These are phyloP conservation scores for Spathaspora sp. DNA, from an alignment of 1,139 yeast species.

Conservation along the genomic window DNA sequence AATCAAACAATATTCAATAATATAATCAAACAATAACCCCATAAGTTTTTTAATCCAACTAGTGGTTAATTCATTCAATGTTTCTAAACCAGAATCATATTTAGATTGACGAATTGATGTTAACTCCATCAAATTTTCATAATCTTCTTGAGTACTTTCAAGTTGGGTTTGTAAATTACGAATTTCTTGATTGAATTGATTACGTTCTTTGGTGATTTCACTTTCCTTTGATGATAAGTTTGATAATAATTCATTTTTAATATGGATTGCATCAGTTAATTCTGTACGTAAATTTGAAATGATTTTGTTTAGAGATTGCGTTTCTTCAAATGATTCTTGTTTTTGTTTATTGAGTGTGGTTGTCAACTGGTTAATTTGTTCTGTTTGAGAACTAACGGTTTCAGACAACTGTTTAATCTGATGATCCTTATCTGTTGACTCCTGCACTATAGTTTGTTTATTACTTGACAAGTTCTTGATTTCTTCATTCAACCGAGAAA, in stretches of 20 bases:
- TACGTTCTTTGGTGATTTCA: conserved; percentile 57
- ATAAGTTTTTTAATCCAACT: conserved; percentile 20
- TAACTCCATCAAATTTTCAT: conserved; percentile 49
- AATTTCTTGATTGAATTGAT: conserved; percentile 49
- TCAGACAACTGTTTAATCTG: conserved; percentile 20
- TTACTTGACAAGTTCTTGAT: conserved; percentile 8
- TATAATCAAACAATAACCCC: conserved; percentile 25
- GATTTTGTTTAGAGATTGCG: conserved; percentile 19
- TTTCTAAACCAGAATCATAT: conserved; percentile 27
- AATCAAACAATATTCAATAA: conserved; percentile 53
- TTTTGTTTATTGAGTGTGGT: conserved; percentile 17
- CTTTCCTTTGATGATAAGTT: conserved; percentile 65
- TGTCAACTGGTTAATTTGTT: conserved; percentile 4
- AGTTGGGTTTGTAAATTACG: conserved; percentile 32
- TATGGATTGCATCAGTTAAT: conserved; percentile 31
- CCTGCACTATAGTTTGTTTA: conserved; percentile 4
- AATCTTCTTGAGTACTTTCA: conserved; percentile 46
- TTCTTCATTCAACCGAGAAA: conserved; percentile 9
- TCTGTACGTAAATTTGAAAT: conserved; percentile 24
- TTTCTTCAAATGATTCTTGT: conserved; percentile 20
- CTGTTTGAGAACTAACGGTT: conserved; percentile 3
- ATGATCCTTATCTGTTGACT: conserved; percentile 9
- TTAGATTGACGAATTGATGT: conserved; percentile 30
- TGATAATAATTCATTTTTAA: conserved; percentile 64
- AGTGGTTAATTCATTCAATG: conserved; percentile 25